Evolutionary conservation across 2,329 filamentous ascomycete species (phyloP), one percentile per base, ranked within the genome.

Genomic region (Pyrenophora tritici-repentis): DNA sequence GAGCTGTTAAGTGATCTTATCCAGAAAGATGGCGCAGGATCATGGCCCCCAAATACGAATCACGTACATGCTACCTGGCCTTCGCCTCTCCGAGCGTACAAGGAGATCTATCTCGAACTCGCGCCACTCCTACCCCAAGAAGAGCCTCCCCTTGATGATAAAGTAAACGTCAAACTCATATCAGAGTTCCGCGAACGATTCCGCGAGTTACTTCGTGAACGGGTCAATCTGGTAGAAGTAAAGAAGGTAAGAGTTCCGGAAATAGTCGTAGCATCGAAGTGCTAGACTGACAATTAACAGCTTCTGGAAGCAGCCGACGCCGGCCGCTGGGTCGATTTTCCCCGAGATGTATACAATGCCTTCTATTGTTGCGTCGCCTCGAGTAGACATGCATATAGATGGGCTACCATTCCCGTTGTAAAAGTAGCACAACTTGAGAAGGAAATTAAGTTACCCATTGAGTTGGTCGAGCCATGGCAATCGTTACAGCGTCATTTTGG

Each of bases 31-130:
- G 48, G 42, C 1, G 48, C 42, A 45, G 48, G 37, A 13, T 39
- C 41, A 22, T 50, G 42, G 42, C 48, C 48, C 13, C 48, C 48
- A 37, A 36, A 35, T 4, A 24, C 48, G n/a, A 47, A 47, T 7
- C 44, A 47, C 22, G n/a, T 18, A 7, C 43, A 36, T 35, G 20
- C 17, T 22, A 32, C 18, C 3, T 50, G 48, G 48, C 37, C 48
- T 14, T 13, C 10, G 8, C 13, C 20, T 2, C 42, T 50, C n/a
- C 41, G 29, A 13, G 34, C 48, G 5, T 50, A 40, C 22, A 40
- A 31, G 24, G 42, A 46, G 7, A 41, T 50, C 8, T 50, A 50
- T 22, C 37, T 50, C 12, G 48, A 46, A 31, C 31, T 50, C 17
- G 40, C 38, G 13, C 38, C 46, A 17, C 32, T 37, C 33, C 34